phyloP scores from a whole-genome alignment of 208 protist genomes.

The Crithidia fasciculata region DNA sequence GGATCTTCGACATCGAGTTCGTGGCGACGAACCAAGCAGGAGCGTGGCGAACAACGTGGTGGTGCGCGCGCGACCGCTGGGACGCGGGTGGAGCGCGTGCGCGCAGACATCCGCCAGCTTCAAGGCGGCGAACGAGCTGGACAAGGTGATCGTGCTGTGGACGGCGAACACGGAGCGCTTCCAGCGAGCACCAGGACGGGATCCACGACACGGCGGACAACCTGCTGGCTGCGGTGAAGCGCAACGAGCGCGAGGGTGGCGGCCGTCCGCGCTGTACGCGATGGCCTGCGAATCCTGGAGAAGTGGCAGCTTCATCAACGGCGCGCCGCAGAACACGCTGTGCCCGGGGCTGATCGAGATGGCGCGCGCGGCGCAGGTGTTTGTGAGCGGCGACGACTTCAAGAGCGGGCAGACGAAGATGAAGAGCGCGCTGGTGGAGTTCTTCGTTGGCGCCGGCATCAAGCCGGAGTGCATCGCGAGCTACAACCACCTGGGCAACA shows the following conservation, averaged over 20 bases:
- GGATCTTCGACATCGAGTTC: conserved; percentile 97
- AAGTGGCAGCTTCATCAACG: conserved; percentile 98
- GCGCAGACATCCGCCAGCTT: conserved; percentile 95
- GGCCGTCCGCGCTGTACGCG: conserved; percentile 97
- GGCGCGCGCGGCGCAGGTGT: conserved; percentile 86
- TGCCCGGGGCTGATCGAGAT: conserved; percentile 96
- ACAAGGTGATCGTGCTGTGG: conserved; percentile 98
- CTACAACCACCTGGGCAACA: conserved; percentile 99
- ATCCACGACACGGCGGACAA: conserved; percentile 98
- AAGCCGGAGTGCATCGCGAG: conserved; percentile 86
- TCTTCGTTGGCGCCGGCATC: conserved; percentile 95
- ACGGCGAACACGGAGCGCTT: conserved; percentile 99
- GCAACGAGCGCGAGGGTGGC: conserved; percentile 92
- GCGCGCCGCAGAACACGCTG: conserved; percentile 99
- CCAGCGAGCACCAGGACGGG: conserved; percentile 84
- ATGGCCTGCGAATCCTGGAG: conserved; percentile 97
- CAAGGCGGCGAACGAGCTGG: conserved; percentile 89
- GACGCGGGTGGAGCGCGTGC: conserved; percentile 95
- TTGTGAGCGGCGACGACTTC: conserved; percentile 99
- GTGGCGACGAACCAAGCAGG: conserved; percentile 98
- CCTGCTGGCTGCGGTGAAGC: conserved; percentile 91
- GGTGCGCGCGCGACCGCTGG: conserved; percentile 77
- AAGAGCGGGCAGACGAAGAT: conserved; percentile 99
- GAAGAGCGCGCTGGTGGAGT: conserved; percentile 98
- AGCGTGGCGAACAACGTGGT: conserved; percentile 98